Conservation (phyloP, 2,329 filamentous ascomycete species). For the Aspergillus fijiensis region DNA sequence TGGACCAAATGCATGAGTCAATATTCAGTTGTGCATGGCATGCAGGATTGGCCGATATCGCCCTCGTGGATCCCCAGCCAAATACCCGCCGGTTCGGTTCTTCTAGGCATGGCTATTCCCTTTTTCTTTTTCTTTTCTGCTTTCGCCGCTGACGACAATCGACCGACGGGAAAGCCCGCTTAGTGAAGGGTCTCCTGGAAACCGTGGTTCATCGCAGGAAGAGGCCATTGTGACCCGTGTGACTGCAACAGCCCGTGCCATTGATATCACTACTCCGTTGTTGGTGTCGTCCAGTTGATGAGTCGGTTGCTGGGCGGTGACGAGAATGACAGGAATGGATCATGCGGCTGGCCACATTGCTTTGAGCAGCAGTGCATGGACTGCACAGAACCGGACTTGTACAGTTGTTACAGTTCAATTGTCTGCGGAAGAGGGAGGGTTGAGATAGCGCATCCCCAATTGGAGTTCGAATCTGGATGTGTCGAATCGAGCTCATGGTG, state of each 20-base stretch:
- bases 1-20: conserved; percentile 12
- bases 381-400: background rate
- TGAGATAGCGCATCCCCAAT: background rate
- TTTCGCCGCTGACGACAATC: conserved; percentile 5
- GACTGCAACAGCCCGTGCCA: background rate
- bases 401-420: background rate
- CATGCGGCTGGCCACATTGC: background rate
- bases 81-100: conserved; percentile 1
- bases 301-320: background rate
- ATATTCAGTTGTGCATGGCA: conserved; percentile 3
- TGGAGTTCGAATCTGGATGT: background rate
- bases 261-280: background rate
- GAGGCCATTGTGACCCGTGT: background rate
- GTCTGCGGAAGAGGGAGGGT: background rate
- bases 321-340: background rate
- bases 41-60: conserved; percentile 31
- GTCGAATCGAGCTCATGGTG: background rate
- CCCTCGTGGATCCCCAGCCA: conserved; percentile 11
- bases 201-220: conserved; percentile 11
- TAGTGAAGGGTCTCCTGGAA: conserved; percentile 12
- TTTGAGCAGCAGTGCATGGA: background rate
- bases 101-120: background rate
- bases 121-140: conserved; percentile 8
- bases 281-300: background rate
- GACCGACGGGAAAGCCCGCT: conserved; percentile 18